Percentiles rank a stretch among this genome's conserved stretches.
Evolutionary conservation across 202 grass and related monocot species (phyloP).

Genomic region (Setaria viridis): DNA sequence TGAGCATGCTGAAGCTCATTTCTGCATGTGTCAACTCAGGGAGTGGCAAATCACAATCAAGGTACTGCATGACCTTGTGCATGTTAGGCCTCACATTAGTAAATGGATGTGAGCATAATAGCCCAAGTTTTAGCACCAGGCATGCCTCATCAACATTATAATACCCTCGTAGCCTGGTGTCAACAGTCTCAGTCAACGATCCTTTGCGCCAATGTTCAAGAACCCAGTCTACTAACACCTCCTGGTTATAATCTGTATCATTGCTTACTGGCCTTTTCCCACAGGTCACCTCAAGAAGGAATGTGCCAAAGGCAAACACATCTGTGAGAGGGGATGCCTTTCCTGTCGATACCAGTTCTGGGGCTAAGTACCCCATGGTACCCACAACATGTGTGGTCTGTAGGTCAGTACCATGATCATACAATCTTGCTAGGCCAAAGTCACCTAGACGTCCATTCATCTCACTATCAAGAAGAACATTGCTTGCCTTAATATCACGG

Average conservation of each 20-base stretch:
- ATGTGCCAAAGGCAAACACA: slow-evolving; percentile 44
- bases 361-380: background rate
- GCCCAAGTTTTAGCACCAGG: background rate
- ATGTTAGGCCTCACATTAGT: slow-evolving; percentile 11
- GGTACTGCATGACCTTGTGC: background rate
- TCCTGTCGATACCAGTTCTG: background rate
- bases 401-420: slow-evolving; percentile 11
- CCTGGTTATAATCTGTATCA: no score
- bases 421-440: slow-evolving; percentile 32
- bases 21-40: slow-evolving; percentile 14
- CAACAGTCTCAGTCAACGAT: no score
- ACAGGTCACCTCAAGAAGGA: no score
- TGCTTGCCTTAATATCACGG: background rate
- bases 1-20: slow-evolving; percentile 1
- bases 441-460: slow-evolving; percentile 4
- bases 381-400: slow-evolving; percentile 24
- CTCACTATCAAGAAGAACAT: background rate
- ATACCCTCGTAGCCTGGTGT: no score
- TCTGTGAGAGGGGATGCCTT: slow-evolving; percentile 42
- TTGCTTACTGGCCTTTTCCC: no score
- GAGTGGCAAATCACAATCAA: background rate
- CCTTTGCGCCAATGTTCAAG: no score
- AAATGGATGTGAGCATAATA: background rate
- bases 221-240: no score
- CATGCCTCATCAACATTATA: background rate